Percentiles rank a stretch among this genome's conserved stretches.
Conservation (phyloP, 805 yeast species). For the Hanseniaspora thailandica region DNA sequence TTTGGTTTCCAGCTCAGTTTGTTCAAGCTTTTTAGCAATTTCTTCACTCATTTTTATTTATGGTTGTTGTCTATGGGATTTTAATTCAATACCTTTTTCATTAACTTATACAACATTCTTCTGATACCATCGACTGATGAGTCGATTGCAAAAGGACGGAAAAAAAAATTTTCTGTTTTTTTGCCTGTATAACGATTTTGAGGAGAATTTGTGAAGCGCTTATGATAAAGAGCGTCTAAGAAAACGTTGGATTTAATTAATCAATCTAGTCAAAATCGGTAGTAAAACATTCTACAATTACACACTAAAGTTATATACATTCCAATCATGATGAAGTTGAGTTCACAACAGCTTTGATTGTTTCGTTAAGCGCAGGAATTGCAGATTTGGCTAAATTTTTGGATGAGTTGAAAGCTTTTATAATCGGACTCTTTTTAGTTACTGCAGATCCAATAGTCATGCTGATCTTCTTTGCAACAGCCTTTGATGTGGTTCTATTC, state of each 20-base stretch:
- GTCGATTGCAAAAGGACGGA: neutral
- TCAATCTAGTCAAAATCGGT: no score
- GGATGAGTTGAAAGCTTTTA: neutral
- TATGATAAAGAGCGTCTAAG: no score
- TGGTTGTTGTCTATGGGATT: neutral
- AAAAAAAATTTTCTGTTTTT: neutral
- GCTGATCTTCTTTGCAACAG: neutral
- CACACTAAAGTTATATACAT: neutral
- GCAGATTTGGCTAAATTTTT: neutral
- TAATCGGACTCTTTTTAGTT: neutral
- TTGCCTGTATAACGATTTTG: no score
- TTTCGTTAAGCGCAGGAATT: neutral
- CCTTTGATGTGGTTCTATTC: no score
- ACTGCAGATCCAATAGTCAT: neutral
- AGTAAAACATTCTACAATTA: no score
- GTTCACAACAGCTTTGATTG: neutral
- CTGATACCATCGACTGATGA: neutral
- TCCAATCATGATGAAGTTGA: neutral
- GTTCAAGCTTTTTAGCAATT: constrained; percentile 19
- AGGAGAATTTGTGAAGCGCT: no score
- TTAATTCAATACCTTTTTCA: neutral
- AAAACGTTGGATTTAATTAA: no score
- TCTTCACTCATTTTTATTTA: constrained; percentile 12
- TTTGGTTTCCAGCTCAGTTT: constrained; percentile 17
- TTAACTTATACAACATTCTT: neutral